These are phyloP conservation scores for Penicillium simplicissimum DNA, from an alignment of 495 filamentous ascomycete species.

Conservation along the genomic window DNA sequence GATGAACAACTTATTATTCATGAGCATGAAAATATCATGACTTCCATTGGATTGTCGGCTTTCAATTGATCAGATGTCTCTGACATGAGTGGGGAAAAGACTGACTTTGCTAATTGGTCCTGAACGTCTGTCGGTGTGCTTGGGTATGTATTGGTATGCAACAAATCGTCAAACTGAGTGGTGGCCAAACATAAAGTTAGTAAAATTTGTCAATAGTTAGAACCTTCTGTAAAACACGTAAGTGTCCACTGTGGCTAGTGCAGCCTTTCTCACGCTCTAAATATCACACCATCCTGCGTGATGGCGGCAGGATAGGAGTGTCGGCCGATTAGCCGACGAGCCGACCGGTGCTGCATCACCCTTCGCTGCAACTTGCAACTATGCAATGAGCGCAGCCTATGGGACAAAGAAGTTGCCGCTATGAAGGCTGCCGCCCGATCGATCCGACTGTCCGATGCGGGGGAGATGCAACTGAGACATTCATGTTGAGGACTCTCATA, in stretches of 20 bases:
- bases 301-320: conserved; percentile 11
- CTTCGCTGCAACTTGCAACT: neutral
- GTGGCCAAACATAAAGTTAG: too few species aligned
- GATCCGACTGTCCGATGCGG: conserved; percentile 24
- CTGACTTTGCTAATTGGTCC: too few species aligned
- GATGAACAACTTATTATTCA: neutral
- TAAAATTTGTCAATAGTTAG: too few species aligned
- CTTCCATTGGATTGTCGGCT: too few species aligned
- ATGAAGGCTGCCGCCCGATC: conserved; percentile 6
- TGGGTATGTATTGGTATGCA: too few species aligned
- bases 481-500: neutral
- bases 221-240: too few species aligned
- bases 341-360: conserved; percentile 2
- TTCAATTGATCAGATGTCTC: too few species aligned
- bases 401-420: neutral
- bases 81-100: neutral
- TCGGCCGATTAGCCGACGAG: conserved; percentile 16
- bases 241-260: neutral
- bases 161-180: too few species aligned
- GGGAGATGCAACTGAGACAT: neutral
- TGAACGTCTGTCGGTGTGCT: too few species aligned
- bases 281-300: conserved; percentile 19
- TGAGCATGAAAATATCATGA: neutral
- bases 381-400: neutral
- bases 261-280: neutral